Percentiles rank a stretch among this genome's conserved stretches.
Conservation (phyloP, 2,329 filamentous ascomycete genomes). For the Aspergillus sp. region DNA sequence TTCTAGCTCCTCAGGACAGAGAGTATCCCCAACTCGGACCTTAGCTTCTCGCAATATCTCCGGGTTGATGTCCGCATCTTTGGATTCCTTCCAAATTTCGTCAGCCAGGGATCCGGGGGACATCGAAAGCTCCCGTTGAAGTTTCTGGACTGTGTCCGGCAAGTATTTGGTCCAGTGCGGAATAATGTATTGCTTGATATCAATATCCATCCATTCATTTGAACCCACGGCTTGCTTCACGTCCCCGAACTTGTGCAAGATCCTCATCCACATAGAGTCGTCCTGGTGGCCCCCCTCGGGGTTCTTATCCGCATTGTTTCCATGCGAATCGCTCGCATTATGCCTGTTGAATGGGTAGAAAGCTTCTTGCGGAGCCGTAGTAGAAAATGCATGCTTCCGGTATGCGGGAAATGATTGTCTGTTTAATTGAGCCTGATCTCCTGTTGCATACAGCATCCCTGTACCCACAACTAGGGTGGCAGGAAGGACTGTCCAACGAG, state of each 20-base stretch:
- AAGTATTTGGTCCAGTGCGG: slow-evolving; percentile 76
- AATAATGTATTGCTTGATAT: slow-evolving; percentile 63
- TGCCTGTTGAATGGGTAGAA: slow-evolving; percentile 9
- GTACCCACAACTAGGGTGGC: slow-evolving; percentile 24
- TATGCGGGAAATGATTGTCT: slow-evolving; percentile 13
- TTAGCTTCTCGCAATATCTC: slow-evolving; percentile 76
- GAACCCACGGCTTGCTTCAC: slow-evolving; percentile 35
- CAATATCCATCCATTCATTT: slow-evolving; percentile 39
- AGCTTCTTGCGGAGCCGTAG: slow-evolving; percentile 7
- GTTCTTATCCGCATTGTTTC: slow-evolving; percentile 4
- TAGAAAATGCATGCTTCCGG: slow-evolving; percentile 21
- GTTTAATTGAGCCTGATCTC: slow-evolving; percentile 19
- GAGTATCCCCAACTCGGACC: slow-evolving; percentile 71
- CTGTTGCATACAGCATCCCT: slow-evolving; percentile 18
- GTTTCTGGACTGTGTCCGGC: slow-evolving; percentile 69
- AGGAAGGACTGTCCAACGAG: slow-evolving; percentile 32
- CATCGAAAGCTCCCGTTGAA: slow-evolving; percentile 83
- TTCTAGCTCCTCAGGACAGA: slow-evolving; percentile 75
- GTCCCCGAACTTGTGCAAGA: slow-evolving; percentile 44
- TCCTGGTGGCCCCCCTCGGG: slow-evolving; percentile 15
- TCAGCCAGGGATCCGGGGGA: slow-evolving; percentile 80
- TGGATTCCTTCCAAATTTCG: slow-evolving; percentile 88
- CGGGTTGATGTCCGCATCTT: slow-evolving; percentile 73
- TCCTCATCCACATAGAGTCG: slow-evolving; percentile 39
- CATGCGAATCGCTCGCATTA: slow-evolving; percentile 10